Conservation (phyloP, 2,329 filamentous ascomycete genomes). For the Trichoderma sp. region DNA sequence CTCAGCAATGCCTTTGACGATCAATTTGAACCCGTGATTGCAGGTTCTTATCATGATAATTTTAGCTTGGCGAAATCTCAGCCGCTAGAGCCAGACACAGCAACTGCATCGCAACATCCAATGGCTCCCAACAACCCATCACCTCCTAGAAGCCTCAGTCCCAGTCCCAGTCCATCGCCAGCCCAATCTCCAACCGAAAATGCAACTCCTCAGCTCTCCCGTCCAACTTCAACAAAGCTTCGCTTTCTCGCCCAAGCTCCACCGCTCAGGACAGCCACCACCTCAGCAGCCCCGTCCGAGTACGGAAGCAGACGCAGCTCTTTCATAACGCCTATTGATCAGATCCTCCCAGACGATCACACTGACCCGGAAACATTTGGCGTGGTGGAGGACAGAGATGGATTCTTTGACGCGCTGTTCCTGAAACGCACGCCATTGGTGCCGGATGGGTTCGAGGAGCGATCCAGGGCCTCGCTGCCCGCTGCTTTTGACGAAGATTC, state of each 20-base stretch:
- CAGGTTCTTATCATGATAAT: not conserved
- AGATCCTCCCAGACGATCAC: conserved; percentile 42
- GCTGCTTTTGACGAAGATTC: conserved; percentile 51
- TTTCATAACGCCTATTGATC: conserved; percentile 40
- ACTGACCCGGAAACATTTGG: conserved; percentile 49
- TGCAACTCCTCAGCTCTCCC: not conserved
- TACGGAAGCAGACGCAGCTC: conserved; percentile 35
- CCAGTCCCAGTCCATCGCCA: not conserved
- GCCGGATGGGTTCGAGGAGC: conserved; percentile 45
- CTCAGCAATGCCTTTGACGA: not conserved
- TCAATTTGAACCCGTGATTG: not conserved
- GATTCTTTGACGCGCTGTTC: conserved; percentile 55
- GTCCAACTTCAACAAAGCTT: not conserved
- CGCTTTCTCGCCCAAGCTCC: conserved; percentile 1
- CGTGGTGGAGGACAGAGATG: conserved; percentile 49
- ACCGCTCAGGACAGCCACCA: conserved; percentile 27
- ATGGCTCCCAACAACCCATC: not conserved
- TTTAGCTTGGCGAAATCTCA: not conserved
- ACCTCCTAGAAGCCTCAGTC: not conserved
- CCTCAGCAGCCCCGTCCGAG: conserved; percentile 30
- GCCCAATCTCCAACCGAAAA: not conserved
- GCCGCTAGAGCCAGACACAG: not conserved
- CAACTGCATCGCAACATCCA: not conserved
- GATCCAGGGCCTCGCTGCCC: conserved; percentile 52
- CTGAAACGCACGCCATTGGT: conserved; percentile 47